Percentiles rank a stretch among this genome's conserved stretches.
Evolutionary conservation across 768 basidiomycete genomes (phyloP).

Genomic region (Chlorophyllum brunneum): DNA sequence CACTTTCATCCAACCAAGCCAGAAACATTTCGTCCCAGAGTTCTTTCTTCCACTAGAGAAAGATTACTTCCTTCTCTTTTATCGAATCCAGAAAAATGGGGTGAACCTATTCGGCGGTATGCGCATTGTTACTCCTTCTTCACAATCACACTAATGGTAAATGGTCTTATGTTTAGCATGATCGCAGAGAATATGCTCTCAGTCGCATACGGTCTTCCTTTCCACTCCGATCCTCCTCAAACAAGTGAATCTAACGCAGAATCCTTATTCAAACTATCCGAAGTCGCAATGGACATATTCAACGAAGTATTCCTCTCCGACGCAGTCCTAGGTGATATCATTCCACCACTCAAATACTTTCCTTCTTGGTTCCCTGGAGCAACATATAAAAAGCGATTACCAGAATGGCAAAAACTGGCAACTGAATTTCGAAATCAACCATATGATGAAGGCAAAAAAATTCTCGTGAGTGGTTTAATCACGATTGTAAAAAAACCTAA

Average conservation of each 20-base stretch:
- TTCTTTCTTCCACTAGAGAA: constrained; percentile 13
- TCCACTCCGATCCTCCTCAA: no score
- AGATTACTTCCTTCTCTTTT: not conserved
- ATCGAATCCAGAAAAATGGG: not conserved
- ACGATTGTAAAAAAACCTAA: not conserved
- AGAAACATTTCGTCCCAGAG: constrained; percentile 6
- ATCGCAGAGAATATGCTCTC: no score
- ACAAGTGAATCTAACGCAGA: no score
- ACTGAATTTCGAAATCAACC: constrained; percentile 32
- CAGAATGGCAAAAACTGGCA: constrained; percentile 28
- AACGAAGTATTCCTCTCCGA: constrained; percentile 22
- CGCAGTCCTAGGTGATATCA: constrained; percentile 25
- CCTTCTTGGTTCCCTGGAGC: constrained; percentile 45
- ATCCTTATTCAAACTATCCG: constrained; percentile 24
- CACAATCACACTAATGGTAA: no score
- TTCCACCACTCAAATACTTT: constrained; percentile 32
- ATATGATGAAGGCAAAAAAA: constrained; percentile 20
- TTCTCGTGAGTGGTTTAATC: not conserved
- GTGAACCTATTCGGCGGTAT: not conserved
- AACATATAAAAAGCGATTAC: constrained; percentile 37
- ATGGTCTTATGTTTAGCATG: no score
- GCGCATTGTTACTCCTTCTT: not conserved
- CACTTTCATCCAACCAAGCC: constrained; percentile 16
- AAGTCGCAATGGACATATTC: constrained; percentile 19
- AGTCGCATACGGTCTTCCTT: no score